A percentile compares a stretch with the other conserved stretches of the same genome.
phyloP scores from a whole-genome alignment of 139 green algal species.

The Limnomonas spitsbergensis region DNA sequence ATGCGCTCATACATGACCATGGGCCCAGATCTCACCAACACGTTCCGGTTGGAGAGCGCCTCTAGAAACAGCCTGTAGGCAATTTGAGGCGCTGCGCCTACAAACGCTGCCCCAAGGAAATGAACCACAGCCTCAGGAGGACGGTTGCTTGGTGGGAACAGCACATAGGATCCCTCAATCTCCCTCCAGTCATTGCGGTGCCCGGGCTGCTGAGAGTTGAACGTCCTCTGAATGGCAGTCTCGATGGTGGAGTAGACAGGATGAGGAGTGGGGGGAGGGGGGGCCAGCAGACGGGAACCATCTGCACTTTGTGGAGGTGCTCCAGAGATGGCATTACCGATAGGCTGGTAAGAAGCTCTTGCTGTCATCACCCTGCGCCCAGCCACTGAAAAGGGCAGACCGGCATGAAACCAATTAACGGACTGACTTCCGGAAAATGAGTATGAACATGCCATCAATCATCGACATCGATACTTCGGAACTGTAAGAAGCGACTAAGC shows the following conservation, averaged over 20 bases:
- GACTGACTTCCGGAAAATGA: no score
- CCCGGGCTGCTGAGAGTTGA: conserved; percentile 33
- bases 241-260: conserved; percentile 35
- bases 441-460: no score
- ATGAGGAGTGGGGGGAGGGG: not conserved
- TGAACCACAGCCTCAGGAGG: conserved; percentile 67
- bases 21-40: conserved; percentile 52
- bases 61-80: conserved; percentile 70
- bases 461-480: no score
- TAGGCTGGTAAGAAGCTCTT: conserved; percentile 9
- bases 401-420: no score
- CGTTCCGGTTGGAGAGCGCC: conserved; percentile 63
- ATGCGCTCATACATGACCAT: no score
- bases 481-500: no score
- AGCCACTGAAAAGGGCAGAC: no score
- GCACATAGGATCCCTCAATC: conserved; percentile 72
- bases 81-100: conserved; percentile 78
- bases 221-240: conserved; percentile 32
- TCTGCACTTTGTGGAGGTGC: not conserved
- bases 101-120: conserved; percentile 89
- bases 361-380: no score
- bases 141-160: conserved; percentile 43
- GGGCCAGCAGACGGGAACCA: not conserved
- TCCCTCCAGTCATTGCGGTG: conserved; percentile 52
- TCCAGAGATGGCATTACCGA: not conserved